Conservation (phyloP, 2,329 filamentous ascomycete species). For the Botrytis elliptica region DNA sequence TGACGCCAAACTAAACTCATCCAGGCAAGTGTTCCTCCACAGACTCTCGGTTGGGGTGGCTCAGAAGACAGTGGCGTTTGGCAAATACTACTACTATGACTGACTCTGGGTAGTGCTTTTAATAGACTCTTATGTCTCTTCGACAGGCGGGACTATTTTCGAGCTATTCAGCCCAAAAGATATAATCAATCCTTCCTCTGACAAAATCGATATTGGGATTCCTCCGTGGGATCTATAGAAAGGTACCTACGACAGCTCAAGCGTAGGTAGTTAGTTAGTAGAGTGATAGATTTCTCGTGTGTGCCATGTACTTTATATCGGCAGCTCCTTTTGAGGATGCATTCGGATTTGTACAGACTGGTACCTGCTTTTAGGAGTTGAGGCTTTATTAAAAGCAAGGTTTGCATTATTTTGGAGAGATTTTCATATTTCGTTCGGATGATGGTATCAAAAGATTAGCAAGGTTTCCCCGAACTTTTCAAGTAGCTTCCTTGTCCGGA, state of each 20-base stretch:
- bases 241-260: background rate
- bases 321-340: background rate
- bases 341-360: background rate
- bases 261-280: background rate
- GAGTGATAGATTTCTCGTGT: background rate
- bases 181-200: background rate
- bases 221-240: background rate
- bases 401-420: constrained; percentile 1
- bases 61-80: background rate
- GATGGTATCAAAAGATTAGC: background rate
- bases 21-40: background rate
- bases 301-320: background rate
- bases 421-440: background rate
- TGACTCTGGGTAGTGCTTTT: background rate
- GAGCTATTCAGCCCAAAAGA: background rate
- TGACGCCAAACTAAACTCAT: constrained; percentile 1
- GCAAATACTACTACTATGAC: background rate
- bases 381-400: background rate
- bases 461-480: constrained; percentile 17
- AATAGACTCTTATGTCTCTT: background rate
- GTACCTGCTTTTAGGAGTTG: background rate
- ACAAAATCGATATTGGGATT: background rate
- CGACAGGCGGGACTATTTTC: background rate
- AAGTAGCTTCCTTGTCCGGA: constrained; percentile 9
- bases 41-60: background rate